Conservation (phyloP, 2,329 filamentous ascomycete species). For the Tolypocladium guangdongense region DNA sequence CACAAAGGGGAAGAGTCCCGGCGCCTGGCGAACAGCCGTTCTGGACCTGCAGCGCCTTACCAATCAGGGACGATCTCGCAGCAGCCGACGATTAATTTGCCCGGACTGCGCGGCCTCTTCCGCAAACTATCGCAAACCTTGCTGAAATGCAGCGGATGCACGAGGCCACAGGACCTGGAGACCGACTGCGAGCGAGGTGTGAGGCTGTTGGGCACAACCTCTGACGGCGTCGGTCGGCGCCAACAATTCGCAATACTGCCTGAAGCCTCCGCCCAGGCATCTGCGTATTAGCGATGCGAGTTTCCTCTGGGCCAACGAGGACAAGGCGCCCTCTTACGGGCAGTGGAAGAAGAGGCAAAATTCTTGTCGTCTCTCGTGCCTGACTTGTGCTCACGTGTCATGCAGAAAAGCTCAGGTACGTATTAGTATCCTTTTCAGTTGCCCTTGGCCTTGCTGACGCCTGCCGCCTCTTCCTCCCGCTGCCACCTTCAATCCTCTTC, state of each 20-base stretch:
- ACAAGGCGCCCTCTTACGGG: too few relatives aligned
- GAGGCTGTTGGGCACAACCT: neutral
- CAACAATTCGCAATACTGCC: neutral
- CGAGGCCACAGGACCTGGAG: neutral
- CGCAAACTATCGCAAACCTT: neutral
- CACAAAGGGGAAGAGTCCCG: neutral
- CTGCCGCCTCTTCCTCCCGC: neutral
- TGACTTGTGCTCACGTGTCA: neutral
- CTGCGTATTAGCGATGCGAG: neutral
- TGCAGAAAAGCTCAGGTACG: too few relatives aligned
- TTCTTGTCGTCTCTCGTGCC: neutral
- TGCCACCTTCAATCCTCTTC: neutral
- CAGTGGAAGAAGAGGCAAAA: too few relatives aligned
- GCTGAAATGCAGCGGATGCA: too few relatives aligned
- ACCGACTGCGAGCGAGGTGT: neutral
- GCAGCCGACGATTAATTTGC: neutral
- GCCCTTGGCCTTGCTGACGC: neutral
- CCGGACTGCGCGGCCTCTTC: neutral
- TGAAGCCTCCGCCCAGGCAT: neutral
- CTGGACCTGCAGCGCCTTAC: neutral
- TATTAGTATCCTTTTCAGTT: neutral
- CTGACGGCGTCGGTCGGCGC: neutral
- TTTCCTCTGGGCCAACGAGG: neutral
- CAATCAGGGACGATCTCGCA: slow-evolving; percentile 1
- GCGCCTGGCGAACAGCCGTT: neutral